phyloP scores from a whole-genome alignment of 306 rosid genomes.

The Prunus campanulata region DNA sequence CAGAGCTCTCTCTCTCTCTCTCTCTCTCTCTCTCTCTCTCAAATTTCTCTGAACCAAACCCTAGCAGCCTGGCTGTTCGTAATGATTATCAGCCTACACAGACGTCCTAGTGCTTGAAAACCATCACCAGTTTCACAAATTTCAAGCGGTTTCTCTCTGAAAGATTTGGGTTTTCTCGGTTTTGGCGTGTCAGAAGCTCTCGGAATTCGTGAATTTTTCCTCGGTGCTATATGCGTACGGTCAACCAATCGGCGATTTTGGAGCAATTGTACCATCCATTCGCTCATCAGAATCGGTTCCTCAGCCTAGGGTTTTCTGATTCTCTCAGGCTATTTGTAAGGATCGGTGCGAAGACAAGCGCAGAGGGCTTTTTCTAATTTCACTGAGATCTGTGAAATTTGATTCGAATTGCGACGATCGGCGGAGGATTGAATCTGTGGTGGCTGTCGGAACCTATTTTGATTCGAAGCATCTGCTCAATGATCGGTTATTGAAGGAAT shows the following conservation, averaged over 20 bases:
- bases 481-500: slow-evolving; percentile 12
- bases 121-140: slow-evolving; percentile 4
- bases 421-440: not conserved
- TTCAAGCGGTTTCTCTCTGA: not conserved
- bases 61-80: slow-evolving; percentile 13
- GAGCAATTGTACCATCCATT: not conserved
- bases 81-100: not conserved
- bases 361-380: slow-evolving; percentile 23
- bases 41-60: slow-evolving; percentile 36
- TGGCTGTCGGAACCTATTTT: not conserved
- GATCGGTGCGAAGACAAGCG: not conserved
- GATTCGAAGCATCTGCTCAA: not conserved
- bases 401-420: slow-evolving; percentile 7
- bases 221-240: slow-evolving; percentile 13
- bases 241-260: slow-evolving; percentile 26
- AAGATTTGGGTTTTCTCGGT: slow-evolving; percentile 6
- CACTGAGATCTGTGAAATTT: slow-evolving; percentile 24
- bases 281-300: slow-evolving; percentile 7
- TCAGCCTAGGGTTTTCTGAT: slow-evolving; percentile 18
- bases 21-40: not conserved
- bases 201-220: slow-evolving; percentile 21
- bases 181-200: not conserved
- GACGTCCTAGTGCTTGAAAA: not conserved
- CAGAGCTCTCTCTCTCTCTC: not conserved
- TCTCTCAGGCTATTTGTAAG: not conserved